A percentile compares a stretch with the other conserved stretches of the same genome.
Evolutionary conservation across 371 early-diverging fungal genomes (phyloP).

Genomic region (Mortierella sp.): DNA sequence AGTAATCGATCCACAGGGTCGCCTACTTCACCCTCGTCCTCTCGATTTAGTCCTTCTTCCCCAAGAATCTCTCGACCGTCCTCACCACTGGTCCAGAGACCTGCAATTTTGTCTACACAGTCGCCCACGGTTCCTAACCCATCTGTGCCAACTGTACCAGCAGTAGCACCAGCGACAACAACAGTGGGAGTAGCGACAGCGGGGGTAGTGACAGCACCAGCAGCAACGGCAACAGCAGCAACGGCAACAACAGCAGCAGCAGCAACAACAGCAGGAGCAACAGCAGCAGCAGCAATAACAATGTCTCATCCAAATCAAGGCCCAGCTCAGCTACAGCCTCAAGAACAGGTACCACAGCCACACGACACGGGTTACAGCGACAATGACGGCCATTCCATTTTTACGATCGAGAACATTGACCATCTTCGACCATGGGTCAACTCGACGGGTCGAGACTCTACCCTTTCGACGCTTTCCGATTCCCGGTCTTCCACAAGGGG

Average conservation of each 20-base stretch:
- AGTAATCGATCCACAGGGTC: too few species aligned
- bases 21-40: too few species aligned
- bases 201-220: too few species aligned
- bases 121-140: too few species aligned
- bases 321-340: not conserved
- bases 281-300: not conserved
- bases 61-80: too few species aligned
- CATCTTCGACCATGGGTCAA: conserved; percentile 4
- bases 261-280: not conserved
- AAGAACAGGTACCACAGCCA: not conserved
- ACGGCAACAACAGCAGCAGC: not conserved
- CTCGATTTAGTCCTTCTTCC: too few species aligned
- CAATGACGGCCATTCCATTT: not conserved
- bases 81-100: too few species aligned
- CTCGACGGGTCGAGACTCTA: conserved; percentile 18
- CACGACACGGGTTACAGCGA: not conserved
- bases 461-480: conserved; percentile 30
- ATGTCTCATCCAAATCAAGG: not conserved
- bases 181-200: not conserved
- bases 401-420: not conserved
- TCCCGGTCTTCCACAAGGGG: conserved; percentile 31
- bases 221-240: not conserved
- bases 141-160: conserved; percentile 1
- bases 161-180: not conserved
- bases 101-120: not conserved